Conservation (phyloP, 257 asterid genomes). For the Verbascum thapsus region DNA sequence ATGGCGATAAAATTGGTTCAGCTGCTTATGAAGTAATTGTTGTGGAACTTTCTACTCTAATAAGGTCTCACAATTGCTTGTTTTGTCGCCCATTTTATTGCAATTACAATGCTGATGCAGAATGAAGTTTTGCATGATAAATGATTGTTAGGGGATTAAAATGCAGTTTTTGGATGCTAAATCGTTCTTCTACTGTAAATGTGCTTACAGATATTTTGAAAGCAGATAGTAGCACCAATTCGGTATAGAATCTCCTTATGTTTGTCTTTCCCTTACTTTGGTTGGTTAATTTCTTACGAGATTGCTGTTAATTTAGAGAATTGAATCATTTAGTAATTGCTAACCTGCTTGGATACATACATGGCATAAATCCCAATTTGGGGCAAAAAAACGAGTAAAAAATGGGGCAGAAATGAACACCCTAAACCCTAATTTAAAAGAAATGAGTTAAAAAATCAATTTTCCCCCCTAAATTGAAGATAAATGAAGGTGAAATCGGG, state of each 20-base stretch:
- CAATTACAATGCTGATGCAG: background rate
- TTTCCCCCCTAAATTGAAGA: too few species aligned
- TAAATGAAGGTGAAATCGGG: too few species aligned
- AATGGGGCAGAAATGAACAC: too few species aligned
- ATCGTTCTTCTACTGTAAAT: constrained; percentile 71
- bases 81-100: constrained; percentile 2
- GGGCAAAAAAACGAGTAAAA: too few species aligned
- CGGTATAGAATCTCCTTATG: constrained; percentile 54
- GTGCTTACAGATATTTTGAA: constrained; percentile 93
- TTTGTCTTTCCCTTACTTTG: constrained; percentile 18
- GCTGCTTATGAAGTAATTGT: constrained; percentile 93
- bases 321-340: constrained; percentile 11
- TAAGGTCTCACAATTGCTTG: constrained; percentile 57
- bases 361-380: background rate
- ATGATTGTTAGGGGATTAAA: background rate
- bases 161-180: constrained; percentile 3
- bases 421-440: too few species aligned
- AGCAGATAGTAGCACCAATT: constrained; percentile 71
- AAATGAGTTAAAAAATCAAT: too few species aligned
- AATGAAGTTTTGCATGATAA: constrained; percentile 20
- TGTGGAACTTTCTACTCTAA: constrained; percentile 89
- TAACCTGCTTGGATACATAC: background rate
- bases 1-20: constrained; percentile 89
- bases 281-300: constrained; percentile 4
- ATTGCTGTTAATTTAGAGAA: constrained; percentile 4